Conservation (phyloP, 2,329 filamentous ascomycete species). For the Beauveria bassiana region DNA sequence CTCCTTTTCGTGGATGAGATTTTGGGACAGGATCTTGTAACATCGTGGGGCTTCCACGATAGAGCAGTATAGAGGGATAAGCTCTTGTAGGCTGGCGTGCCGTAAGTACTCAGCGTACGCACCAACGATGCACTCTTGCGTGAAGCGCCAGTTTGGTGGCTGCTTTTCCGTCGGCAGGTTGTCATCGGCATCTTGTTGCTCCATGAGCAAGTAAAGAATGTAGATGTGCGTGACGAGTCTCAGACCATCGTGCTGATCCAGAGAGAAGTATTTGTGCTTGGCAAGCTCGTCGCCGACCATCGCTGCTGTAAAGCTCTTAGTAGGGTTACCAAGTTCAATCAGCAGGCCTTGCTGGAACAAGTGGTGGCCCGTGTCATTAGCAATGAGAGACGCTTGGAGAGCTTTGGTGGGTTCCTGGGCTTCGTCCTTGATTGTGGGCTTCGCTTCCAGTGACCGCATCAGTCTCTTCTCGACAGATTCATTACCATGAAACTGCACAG, state of each 20-base stretch:
- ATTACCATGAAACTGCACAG: slow-evolving; percentile 52
- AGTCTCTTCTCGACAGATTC: slow-evolving; percentile 47
- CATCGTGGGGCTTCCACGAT: slow-evolving; percentile 58
- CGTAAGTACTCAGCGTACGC: slow-evolving; percentile 77
- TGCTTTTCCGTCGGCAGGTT: neutral
- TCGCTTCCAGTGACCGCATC: slow-evolving; percentile 51
- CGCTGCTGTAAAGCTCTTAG: slow-evolving; percentile 12
- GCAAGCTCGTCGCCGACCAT: slow-evolving; percentile 23
- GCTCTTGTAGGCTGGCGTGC: slow-evolving; percentile 61
- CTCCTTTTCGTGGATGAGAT: slow-evolving; percentile 66
- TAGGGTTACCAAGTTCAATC: slow-evolving; percentile 13
- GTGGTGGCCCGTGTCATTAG: slow-evolving; percentile 50
- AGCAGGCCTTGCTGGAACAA: slow-evolving; percentile 51
- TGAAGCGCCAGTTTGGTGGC: slow-evolving; percentile 28
- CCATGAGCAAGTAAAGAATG: slow-evolving; percentile 59
- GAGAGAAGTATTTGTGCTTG: slow-evolving; percentile 41
- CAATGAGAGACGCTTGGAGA: slow-evolving; percentile 68
- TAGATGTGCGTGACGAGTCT: slow-evolving; percentile 61
- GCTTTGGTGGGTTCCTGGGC: slow-evolving; percentile 61
- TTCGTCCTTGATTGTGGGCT: slow-evolving; percentile 48
- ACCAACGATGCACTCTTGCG: slow-evolving; percentile 68
- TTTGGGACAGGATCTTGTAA: slow-evolving; percentile 65
- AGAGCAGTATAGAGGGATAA: slow-evolving; percentile 84
- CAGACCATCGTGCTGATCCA: slow-evolving; percentile 55
- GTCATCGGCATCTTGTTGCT: slow-evolving; percentile 36